Base-by-base conservation (phyloP, 352 stramenopile species). In the Peronospora tabacina region DNA sequence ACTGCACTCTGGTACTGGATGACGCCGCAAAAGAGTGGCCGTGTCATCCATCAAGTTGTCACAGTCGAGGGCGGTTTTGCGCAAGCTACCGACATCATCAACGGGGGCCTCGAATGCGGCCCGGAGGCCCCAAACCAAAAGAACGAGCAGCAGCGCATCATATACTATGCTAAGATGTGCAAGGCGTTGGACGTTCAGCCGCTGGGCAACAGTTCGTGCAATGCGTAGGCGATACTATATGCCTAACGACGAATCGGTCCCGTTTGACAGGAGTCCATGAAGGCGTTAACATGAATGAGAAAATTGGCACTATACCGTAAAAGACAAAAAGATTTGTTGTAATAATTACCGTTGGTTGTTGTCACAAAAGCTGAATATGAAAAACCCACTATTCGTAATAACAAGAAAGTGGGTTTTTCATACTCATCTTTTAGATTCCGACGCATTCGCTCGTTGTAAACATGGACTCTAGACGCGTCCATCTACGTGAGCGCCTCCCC, bases 1-100 rank as follows among this genome's bases (percentile, higher is more conserved):
- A 80, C 66, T 0, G 66, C 59, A n/a, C 61, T 80, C 10, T 80
- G 70, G 70, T 80, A 67, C 49, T 76, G 66, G 66, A 80, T 72
- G 55, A 72, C 66, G 0, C 66, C 68, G 11, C 68, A 76, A 32
- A 39, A 39, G 19, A 50, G 53, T 6, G 64, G 66, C 3, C 56
- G 52, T n/a, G 24, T 70, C 1, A 80, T 77, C 34, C 70, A 80
- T 49, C 55, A 80, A 20, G 58, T 72, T 12, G 61, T 80, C 9
- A 39, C 65, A 5, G 42, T 45, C 15, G 44, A 51, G 5, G 57
- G 69, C 29, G 70, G 70, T 2, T 80, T 80, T 43, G 66, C 66
- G 0, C 10, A 61, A 35, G 63, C 66, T 10, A 80, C 70, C 15
- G 34, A 69, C 33, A 69, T 76, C 28, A 80, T 80, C 33, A 80